Evolutionary conservation across 108 stramenopile species (phyloP), one percentile per base, ranked within the genome.

Genomic region (Fistulifera pelliculosa): DNA sequence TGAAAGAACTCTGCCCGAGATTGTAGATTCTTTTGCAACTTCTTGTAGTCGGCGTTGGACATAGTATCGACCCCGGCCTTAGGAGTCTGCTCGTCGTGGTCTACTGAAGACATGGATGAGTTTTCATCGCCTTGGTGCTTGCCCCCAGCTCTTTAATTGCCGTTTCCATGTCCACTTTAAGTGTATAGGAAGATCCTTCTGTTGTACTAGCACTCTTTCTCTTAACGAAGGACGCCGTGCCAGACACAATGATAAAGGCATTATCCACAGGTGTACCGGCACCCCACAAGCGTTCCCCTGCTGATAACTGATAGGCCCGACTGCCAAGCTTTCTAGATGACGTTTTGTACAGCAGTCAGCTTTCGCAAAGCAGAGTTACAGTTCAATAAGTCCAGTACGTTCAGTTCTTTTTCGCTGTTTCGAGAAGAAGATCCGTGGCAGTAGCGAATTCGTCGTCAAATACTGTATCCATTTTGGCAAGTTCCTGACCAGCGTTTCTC

Each of bases 261-360:
- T 74, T 76, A 56, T 93, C 87, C 0, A 88, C 85, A 15, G 71
- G 62, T 26, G 82, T 71, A 18, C 91, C 91, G 22, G 72, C 38
- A 51, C 74, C 64, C 91, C 91, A 93, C 2, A 93, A 62, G 7
- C 80, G 62, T 27, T 89, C 82, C 91, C 91, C 15, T 81, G 84
- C 24, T 61, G 60, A 58, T 80, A 93, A 27, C 61, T 65, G 14
- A 68, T 70, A 3, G 84, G 87, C 8, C 83, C 85, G 35, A 84
- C 81, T 4, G 85, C 84, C 2, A 93, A 56, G 66, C 87, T 79
- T 58, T 89, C 87, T 10, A 89, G 59, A 49, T 93, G 87, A 41
- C 87, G 68, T 93, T 88, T 54, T 93, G 87, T 38, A 89, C 80
- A 27, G 91, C 85, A 26, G 69, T 78, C 1, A 93, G 70, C 49